Conservation (phyloP, 805 yeast species). For the Hanseniaspora hatyaiensis region DNA sequence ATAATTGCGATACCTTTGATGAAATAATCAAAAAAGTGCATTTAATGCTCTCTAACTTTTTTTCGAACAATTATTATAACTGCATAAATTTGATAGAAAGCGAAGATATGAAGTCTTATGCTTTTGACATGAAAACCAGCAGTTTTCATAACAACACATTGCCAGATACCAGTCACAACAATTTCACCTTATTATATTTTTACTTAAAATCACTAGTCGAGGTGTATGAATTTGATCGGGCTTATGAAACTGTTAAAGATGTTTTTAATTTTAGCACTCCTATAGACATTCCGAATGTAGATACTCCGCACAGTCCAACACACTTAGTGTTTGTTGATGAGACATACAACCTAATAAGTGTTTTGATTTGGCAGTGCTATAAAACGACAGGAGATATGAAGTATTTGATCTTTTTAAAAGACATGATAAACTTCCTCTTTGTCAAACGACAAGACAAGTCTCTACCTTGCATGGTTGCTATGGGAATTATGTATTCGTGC, state of each 20-base stretch:
- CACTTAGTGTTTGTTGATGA: not conserved
- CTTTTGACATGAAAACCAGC: no score
- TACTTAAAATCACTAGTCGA: slow-evolving; percentile 5
- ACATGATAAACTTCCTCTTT: not conserved
- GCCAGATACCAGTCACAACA: not conserved
- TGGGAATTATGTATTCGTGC: slow-evolving; percentile 13
- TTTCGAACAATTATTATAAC: not conserved
- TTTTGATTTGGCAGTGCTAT: slow-evolving; percentile 9
- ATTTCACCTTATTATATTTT: not conserved
- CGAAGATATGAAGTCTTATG: not conserved
- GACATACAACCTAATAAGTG: not conserved
- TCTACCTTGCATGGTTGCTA: slow-evolving; percentile 6
- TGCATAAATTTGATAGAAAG: not conserved
- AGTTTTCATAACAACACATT: no score
- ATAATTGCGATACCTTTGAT: not conserved
- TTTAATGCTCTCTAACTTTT: not conserved
- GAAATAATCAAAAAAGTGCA: not conserved
- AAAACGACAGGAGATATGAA: slow-evolving; percentile 14
- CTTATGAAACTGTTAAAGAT: not conserved
- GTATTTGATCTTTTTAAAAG: not conserved
- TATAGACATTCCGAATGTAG: not conserved
- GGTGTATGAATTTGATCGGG: slow-evolving; percentile 1
- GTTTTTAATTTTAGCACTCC: not conserved
- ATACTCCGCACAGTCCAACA: not conserved
- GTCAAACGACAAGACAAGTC: not conserved